These are phyloP conservation scores for Smallanthus sonchifolius DNA, from an alignment of 129 eudicot genomes.

Conservation along the genomic window DNA sequence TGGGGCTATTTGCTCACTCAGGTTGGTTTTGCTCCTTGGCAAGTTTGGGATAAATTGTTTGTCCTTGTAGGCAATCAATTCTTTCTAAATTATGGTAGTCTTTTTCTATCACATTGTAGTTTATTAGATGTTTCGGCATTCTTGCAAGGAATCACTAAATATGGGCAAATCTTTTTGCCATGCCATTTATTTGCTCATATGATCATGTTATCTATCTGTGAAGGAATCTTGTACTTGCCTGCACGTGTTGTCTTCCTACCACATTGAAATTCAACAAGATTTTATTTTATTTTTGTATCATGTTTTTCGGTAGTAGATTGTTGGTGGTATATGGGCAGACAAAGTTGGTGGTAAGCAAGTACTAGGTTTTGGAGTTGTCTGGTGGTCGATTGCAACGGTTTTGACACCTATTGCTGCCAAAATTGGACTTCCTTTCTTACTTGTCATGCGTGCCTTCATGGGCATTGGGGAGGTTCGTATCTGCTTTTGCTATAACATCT, in stretches of 20 bases:
- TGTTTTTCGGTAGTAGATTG: conserved; percentile 47
- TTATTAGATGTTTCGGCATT: conserved; percentile 6
- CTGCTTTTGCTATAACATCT: conserved; percentile 10
- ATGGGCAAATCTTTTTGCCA: background rate
- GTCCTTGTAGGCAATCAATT: background rate
- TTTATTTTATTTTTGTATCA: background rate
- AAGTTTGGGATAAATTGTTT: background rate
- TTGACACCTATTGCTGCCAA: conserved; percentile 94
- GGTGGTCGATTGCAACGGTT: conserved; percentile 97
- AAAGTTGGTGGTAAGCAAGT: conserved; percentile 89
- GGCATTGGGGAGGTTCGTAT: conserved; percentile 92
- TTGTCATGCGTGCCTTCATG: conserved; percentile 93
- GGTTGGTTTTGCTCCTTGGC: conserved; percentile 38
- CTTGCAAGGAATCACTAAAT: background rate
- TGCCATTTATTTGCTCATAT: conserved; percentile 8
- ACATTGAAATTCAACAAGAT: conserved; percentile 7
- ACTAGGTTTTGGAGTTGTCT: conserved; percentile 90
- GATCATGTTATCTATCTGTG: background rate
- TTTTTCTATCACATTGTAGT: background rate
- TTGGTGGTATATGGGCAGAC: conserved; percentile 99
- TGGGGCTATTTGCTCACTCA: conserved; percentile 99
- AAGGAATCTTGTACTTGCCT: background rate
- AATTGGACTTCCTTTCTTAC: conserved; percentile 87
- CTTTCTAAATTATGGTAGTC: background rate
- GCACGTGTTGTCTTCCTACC: background rate